These are phyloP conservation scores for Rubroshorea leprosula DNA, from an alignment of 345 rosid species.

Conservation along the genomic window DNA sequence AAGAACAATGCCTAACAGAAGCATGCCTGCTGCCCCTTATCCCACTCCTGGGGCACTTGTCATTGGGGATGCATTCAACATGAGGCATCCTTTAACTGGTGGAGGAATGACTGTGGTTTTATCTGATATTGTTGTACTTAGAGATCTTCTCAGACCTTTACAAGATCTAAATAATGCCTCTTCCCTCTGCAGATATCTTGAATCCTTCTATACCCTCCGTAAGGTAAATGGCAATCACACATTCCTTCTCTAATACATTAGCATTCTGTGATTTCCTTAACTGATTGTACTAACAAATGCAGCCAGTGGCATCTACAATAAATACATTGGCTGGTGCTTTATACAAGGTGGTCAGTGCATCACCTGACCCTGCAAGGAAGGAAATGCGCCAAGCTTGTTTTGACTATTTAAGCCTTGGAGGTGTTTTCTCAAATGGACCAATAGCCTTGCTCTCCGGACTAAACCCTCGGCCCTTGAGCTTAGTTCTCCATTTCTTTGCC, in stretches of 20 bases:
- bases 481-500: constrained; percentile 50
- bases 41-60: constrained; percentile 46
- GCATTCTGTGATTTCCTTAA: too few species aligned
- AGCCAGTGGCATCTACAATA: constrained; percentile 56
- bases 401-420: constrained; percentile 53
- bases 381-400: constrained; percentile 54
- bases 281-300: too few species aligned
- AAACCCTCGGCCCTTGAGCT: constrained; percentile 42
- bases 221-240: constrained; percentile 33
- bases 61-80: constrained; percentile 48
- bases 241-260: too few species aligned
- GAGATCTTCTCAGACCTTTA: constrained; percentile 34
- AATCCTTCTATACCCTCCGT: constrained; percentile 51
- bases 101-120: constrained; percentile 56
- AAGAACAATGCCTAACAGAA: constrained; percentile 52
- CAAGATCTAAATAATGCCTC: constrained; percentile 31
- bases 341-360: constrained; percentile 44
- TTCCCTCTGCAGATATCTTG: constrained; percentile 31
- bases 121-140: constrained; percentile 44
- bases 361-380: constrained; percentile 40
- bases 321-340: constrained; percentile 52
- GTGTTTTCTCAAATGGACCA: constrained; percentile 41
- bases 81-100: constrained; percentile 54
- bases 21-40: constrained; percentile 53
- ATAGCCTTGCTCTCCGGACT: constrained; percentile 49